Percentiles rank a stretch among this genome's conserved stretches.
Conservation (phyloP, 164 flowering plant genomes). For the Protea cynaroides region DNA sequence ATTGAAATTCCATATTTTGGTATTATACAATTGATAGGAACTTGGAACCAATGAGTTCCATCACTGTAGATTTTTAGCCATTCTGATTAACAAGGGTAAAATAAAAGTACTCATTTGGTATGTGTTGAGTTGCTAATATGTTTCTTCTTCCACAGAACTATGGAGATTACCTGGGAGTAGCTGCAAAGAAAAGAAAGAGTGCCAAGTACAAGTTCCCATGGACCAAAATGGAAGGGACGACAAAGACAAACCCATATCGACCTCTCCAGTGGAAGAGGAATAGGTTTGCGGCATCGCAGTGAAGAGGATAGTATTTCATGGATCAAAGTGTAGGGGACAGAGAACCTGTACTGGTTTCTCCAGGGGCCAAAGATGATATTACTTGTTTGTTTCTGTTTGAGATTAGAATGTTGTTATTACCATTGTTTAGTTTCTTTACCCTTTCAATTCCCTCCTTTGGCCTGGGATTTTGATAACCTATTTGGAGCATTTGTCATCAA, state of each 20-base stretch:
- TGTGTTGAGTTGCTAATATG: neutral
- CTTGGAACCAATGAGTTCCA: neutral
- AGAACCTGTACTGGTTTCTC: neutral
- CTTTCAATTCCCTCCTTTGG: no score
- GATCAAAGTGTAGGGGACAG: neutral
- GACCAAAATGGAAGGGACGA: constrained; percentile 18
- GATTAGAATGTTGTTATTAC: neutral
- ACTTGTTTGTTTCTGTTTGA: neutral
- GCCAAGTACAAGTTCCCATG: constrained; percentile 50
- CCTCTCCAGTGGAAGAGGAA: constrained; percentile 1
- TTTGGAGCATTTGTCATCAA: no score
- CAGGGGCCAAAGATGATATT: neutral
- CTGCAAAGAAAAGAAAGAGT: constrained; percentile 41
- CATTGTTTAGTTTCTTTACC: neutral
- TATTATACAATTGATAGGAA: neutral
- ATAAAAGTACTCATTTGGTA: neutral
- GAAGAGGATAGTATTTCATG: neutral
- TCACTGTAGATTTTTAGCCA: no score
- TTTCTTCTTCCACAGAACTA: constrained; percentile 15
- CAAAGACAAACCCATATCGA: neutral
- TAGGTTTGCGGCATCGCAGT: neutral
- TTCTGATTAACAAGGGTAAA: neutral
- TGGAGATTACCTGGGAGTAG: constrained; percentile 38
- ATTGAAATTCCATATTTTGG: neutral
- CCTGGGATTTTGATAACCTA: no score